Conservation (phyloP, 305 asterid genomes). For the Caryopteris hybrid region DNA sequence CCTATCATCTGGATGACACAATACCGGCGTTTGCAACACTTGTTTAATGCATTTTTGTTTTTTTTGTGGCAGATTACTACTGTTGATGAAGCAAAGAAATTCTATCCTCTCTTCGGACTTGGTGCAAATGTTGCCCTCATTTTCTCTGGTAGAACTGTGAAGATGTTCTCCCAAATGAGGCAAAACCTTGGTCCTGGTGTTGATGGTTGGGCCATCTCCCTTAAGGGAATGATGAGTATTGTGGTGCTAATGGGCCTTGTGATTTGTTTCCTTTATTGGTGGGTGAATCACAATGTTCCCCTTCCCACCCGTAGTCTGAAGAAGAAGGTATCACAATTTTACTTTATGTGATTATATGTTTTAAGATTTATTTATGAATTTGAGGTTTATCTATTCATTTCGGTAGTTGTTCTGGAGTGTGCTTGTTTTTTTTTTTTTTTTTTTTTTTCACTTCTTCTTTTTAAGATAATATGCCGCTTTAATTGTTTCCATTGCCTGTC, state of each 20-base stretch:
- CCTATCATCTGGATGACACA: not conserved
- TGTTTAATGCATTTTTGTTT: not conserved
- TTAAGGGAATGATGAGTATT: constrained; percentile 93
- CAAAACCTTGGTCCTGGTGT: constrained; percentile 89
- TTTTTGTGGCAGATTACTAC: constrained; percentile 73
- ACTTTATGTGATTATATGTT: too few relatives aligned
- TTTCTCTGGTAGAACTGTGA: constrained; percentile 97
- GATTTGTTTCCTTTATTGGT: constrained; percentile 87
- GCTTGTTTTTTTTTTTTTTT: not conserved
- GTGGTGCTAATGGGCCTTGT: constrained; percentile 81
- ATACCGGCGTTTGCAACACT: not conserved
- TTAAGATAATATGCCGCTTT: too few relatives aligned
- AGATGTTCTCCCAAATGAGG: constrained; percentile 91
- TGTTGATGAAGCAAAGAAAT: constrained; percentile 88
- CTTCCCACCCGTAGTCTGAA: constrained; percentile 80
- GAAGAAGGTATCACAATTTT: constrained; percentile 86
- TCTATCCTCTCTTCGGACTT: constrained; percentile 97
- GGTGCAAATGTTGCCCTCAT: constrained; percentile 96
- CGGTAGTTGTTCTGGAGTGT: too few relatives aligned
- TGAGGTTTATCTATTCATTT: too few relatives aligned
- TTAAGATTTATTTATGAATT: too few relatives aligned
- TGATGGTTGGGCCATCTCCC: constrained; percentile 98
- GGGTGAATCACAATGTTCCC: constrained; percentile 83
- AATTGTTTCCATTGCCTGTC: too few relatives aligned
- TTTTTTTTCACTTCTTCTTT: not conserved